Conservation (phyloP, 176 grass and related monocot species). For the Bothriochloa decipiens region DNA sequence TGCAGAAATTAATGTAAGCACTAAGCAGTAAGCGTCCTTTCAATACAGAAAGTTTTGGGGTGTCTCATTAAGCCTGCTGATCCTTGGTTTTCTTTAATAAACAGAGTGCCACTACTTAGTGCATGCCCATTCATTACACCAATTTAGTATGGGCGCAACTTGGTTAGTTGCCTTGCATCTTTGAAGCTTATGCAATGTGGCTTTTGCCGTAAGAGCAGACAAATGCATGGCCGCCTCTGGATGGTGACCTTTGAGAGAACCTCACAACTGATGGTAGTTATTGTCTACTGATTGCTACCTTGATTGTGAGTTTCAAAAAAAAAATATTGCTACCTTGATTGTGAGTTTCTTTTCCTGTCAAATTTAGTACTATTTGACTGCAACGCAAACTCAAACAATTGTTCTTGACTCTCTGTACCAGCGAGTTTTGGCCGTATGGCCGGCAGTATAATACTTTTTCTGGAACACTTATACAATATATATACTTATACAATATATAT, state of each 20-base stretch:
- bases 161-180: conserved; percentile 38
- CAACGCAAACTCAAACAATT: neutral
- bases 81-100: conserved; percentile 12
- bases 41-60: conserved; percentile 15
- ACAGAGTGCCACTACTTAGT: conserved; percentile 8
- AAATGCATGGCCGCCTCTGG: conserved; percentile 14
- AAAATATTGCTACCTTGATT: neutral
- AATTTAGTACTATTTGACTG: neutral
- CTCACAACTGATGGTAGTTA: conserved; percentile 31
- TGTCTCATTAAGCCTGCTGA: conserved; percentile 19
- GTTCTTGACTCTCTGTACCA: neutral
- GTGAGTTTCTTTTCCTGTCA: neutral
- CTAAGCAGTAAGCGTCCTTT: neutral
- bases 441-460: neutral
- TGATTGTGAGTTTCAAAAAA: too few relatives aligned
- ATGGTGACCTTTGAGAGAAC: conserved; percentile 38
- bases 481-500: too few relatives aligned
- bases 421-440: neutral
- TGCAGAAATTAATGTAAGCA: conserved; percentile 15
- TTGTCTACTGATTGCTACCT: neutral
- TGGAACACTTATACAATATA: too few relatives aligned
- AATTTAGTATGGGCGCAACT: conserved; percentile 26
- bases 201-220: conserved; percentile 27
- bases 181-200: conserved; percentile 20
- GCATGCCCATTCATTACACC: neutral